Conservation (phyloP, 2,329 filamentous ascomycete genomes). For the Truncatella angustata region DNA sequence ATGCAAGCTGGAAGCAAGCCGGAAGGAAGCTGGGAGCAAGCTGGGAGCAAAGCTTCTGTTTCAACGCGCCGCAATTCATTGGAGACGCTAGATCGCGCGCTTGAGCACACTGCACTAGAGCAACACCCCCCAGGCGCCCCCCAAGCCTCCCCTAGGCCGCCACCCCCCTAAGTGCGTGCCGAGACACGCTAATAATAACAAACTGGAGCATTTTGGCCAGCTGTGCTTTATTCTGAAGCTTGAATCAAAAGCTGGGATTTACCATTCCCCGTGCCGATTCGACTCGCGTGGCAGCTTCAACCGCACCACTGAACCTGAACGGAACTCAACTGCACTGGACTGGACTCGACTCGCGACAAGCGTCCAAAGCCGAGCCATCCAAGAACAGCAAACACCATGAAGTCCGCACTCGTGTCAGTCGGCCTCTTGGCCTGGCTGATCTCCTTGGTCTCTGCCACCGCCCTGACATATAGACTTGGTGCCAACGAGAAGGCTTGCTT, state of each 20-base stretch:
- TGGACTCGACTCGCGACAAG: constrained; percentile 12
- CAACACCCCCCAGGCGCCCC: too few relatives aligned
- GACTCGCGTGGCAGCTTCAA: constrained; percentile 11
- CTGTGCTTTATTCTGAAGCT: background rate
- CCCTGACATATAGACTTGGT: constrained; percentile 86
- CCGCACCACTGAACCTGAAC: too few relatives aligned
- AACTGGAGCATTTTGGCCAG: constrained; percentile 1
- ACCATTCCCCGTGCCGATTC: constrained; percentile 12
- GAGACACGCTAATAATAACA: too few relatives aligned
- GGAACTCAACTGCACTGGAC: background rate
- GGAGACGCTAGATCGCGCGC: constrained; percentile 3
- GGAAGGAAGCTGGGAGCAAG: too few relatives aligned
- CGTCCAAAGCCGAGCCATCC: constrained; percentile 17
- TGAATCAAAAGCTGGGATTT: constrained; percentile 8
- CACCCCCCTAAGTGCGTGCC: too few relatives aligned
- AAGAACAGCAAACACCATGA: constrained; percentile 53
- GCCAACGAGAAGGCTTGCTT: constrained; percentile 97
- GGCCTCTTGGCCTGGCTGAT: constrained; percentile 71
- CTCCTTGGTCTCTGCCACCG: constrained; percentile 76
- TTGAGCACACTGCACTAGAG: background rate
- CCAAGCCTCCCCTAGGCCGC: too few relatives aligned
- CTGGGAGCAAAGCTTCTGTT: constrained; percentile 1
- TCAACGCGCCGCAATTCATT: constrained; percentile 1
- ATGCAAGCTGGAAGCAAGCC: too few relatives aligned
- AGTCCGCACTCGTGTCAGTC: constrained; percentile 57